A percentile compares a stretch with the other conserved stretches of the same genome.
These are phyloP conservation scores for Suillus cothurnatus DNA, from an alignment of 768 basidiomycete species.

Conservation along the genomic window DNA sequence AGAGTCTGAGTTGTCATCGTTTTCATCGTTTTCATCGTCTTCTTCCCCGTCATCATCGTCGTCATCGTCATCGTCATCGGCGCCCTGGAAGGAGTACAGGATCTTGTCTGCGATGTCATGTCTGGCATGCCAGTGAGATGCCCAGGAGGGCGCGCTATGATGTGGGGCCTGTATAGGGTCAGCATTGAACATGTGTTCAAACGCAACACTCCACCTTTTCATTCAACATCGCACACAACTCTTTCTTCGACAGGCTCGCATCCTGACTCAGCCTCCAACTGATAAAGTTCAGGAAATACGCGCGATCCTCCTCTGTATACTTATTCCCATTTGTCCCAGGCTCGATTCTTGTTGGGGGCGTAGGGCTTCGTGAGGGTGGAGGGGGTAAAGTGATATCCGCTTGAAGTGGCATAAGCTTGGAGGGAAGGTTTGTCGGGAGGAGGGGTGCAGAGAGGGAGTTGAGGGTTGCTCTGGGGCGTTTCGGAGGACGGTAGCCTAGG, in stretches of 20 bases:
- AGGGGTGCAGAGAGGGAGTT: slow-evolving; percentile 59
- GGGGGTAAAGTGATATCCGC: slow-evolving; percentile 59
- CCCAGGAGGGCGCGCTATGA: slow-evolving; percentile 64
- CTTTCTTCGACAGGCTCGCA: slow-evolving; percentile 51
- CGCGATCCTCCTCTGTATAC: slow-evolving; percentile 67
- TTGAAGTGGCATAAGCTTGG: slow-evolving; percentile 59
- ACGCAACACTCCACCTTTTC: slow-evolving; percentile 44
- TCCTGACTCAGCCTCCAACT: slow-evolving; percentile 61
- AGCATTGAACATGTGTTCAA: slow-evolving; percentile 4
- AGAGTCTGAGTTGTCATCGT: slow-evolving; percentile 26
- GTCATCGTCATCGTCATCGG: slow-evolving; percentile 42
- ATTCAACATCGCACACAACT: slow-evolving; percentile 56
- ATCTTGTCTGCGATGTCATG: slow-evolving; percentile 72
- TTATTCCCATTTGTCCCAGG: slow-evolving; percentile 52
- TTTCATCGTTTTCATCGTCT: slow-evolving; percentile 29
- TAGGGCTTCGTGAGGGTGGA: slow-evolving; percentile 70
- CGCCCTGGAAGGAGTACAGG: slow-evolving; percentile 43
- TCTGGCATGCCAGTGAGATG: slow-evolving; percentile 64
- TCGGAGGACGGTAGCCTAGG: slow-evolving; percentile 27
- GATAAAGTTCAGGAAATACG: slow-evolving; percentile 68
- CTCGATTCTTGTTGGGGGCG: slow-evolving; percentile 57
- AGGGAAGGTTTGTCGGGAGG: slow-evolving; percentile 35
- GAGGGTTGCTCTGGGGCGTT: slow-evolving; percentile 45
- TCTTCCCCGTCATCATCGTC: slow-evolving; percentile 35
- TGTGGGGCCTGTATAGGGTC: slow-evolving; percentile 57